These are phyloP conservation scores for Rubia yunnanensis DNA, from an alignment of 257 asterid species.

Conservation along the genomic window DNA sequence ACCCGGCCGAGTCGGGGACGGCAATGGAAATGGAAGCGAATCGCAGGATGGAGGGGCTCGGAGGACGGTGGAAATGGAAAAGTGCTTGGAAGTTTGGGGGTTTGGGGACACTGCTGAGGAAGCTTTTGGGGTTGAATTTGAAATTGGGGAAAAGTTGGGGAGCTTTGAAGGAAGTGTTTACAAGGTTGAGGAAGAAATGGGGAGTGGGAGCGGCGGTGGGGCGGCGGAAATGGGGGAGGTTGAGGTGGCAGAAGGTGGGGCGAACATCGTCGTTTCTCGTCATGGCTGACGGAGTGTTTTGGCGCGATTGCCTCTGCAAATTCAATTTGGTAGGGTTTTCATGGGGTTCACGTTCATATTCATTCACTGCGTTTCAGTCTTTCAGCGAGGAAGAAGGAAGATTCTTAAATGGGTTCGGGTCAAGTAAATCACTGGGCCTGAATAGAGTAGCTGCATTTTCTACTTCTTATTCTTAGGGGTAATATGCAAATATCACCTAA, in stretches of 20 bases:
- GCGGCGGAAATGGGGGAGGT: constrained; percentile 33
- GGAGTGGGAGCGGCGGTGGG: constrained; percentile 4
- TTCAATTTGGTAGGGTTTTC: constrained; percentile 8
- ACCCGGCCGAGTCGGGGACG: constrained; percentile 28
- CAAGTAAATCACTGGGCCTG: not conserved
- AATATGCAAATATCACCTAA: too few species aligned
- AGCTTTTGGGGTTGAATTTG: constrained; percentile 25
- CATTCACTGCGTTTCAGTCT: not conserved
- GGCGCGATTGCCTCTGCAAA: not conserved
- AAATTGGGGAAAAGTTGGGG: constrained; percentile 35
- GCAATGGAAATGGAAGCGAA: constrained; percentile 50
- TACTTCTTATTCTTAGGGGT: too few species aligned
- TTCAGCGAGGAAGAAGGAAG: not conserved
- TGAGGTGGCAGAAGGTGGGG: constrained; percentile 49
- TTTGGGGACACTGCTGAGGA: constrained; percentile 2
- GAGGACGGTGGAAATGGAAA: constrained; percentile 21
- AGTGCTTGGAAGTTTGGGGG: constrained; percentile 11
- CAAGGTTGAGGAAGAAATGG: constrained; percentile 22
- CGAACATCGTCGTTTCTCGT: constrained; percentile 44
- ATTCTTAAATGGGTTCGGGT: not conserved
- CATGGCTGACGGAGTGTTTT: constrained; percentile 28
- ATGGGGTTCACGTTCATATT: too few species aligned
- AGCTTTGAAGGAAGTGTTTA: constrained; percentile 14
- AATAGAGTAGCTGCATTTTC: not conserved
- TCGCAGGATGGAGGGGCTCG: constrained; percentile 44